These are phyloP conservation scores for Penicillium robsamsonii DNA, from an alignment of 495 filamentous ascomycete genomes.

Conservation along the genomic window DNA sequence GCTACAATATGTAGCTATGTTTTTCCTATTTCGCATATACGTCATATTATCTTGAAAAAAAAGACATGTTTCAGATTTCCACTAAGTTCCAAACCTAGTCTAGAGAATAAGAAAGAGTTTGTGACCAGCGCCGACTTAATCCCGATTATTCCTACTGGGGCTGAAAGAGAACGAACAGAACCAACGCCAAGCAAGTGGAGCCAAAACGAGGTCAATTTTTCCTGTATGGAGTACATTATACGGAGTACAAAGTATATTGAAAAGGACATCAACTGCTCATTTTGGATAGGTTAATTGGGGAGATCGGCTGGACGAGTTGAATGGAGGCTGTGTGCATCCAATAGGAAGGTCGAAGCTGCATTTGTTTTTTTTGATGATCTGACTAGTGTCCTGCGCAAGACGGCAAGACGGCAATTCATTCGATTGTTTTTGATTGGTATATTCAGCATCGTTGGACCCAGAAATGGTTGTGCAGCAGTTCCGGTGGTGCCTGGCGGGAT, in stretches of 20 bases:
- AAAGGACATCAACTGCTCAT: neutral
- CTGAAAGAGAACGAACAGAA: constrained; percentile 1
- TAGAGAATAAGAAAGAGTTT: neutral
- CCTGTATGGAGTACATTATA: neutral
- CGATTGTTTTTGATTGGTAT: neutral
- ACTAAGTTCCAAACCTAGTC: neutral
- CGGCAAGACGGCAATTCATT: neutral
- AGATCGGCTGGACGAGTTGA: neutral
- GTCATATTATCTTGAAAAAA: neutral
- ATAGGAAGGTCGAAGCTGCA: neutral
- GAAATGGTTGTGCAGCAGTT: neutral
- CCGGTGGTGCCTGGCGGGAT: constrained; percentile 4
- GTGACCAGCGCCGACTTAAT: neutral
- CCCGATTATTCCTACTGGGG: neutral
- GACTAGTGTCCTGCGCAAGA: constrained; percentile 1
- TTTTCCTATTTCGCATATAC: neutral
- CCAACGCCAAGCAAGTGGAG: constrained; percentile 1
- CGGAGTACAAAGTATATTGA: neutral
- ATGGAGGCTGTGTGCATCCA: neutral
- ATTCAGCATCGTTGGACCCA: neutral
- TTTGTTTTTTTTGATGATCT: neutral
- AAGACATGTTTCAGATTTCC: constrained; percentile 1
- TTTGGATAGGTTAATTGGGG: neutral
- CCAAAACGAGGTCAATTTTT: neutral
- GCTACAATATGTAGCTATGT: neutral